Evolutionary conservation across 345 rosid genomes (phyloP), one percentile per base, ranked within the genome.

Genomic region (Laguncularia racemosa): DNA sequence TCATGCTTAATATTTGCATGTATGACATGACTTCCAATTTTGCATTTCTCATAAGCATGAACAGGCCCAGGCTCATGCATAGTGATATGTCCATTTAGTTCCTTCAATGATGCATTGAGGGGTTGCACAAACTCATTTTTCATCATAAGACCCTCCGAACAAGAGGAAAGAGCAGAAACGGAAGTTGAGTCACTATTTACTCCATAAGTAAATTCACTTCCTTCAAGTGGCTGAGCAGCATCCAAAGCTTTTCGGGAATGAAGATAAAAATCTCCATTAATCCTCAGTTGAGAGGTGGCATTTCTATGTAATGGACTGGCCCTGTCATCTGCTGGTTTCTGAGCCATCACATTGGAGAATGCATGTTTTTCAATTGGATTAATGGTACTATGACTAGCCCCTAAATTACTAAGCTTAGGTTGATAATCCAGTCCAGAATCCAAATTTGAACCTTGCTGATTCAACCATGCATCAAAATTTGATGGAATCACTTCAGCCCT

Each of bases 401-500:
- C 21, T 49, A 65, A 33, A 50, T 19, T 65, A 69, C 52, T 56
- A 49, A 46, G 17, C 40, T 18, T 17, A 15, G 68, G 45, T 61
- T 61, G 68, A 71, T 18, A 43, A 56, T 56, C 57, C 46, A 63
- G 62, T 50, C 55, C 59, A 63, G 67, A 52, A 62, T 62, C 58
- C 16, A 62, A 67, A 62, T 65, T 54, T 54, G 78, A 62, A 68
- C 67, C 69, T 61, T 59, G 83, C 61, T 80, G 81, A 53, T 78
- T 80, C 67, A 68, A 54, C 86, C 86, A 81, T 3, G 60, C 59
- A 52, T 70, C 73, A 1, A 73, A 74, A 65, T 75, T 80, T 2
- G 78, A 64, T 46, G 79, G 68, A 55, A 73, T 72, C 17, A 76
- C 73, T 72, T 80, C 79, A 67, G 81, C 81, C 33, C 73, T 78